Evolutionary conservation across 139 green algal genomes (phyloP).

Genomic region (Bryopsis sp.): DNA sequence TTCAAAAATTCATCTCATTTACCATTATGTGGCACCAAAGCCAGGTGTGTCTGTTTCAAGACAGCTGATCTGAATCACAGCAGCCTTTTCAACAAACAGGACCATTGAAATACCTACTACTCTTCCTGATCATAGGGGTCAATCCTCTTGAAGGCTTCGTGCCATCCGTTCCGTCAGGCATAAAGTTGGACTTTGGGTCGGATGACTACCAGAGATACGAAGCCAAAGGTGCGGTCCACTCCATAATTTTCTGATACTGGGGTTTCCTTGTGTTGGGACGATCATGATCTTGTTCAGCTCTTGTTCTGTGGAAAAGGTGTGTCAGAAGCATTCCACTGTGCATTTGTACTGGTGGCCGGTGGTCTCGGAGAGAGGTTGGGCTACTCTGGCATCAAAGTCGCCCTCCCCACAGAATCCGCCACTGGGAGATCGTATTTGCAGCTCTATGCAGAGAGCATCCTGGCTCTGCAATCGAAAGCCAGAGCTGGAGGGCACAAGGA

Average conservation of each 20-base stretch:
- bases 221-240: slow-evolving; percentile 12
- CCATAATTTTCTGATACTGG: background rate
- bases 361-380: slow-evolving; percentile 93
- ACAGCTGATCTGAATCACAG: no score
- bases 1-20: no score
- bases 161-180: slow-evolving; percentile 76
- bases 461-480: slow-evolving; percentile 68
- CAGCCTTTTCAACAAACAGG: background rate
- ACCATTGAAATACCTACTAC: background rate
- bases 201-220: slow-evolving; percentile 56
- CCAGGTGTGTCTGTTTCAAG: no score
- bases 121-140: slow-evolving; percentile 36
- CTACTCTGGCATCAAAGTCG: slow-evolving; percentile 66
- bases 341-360: slow-evolving; percentile 96
- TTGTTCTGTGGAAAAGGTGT: slow-evolving; percentile 29
- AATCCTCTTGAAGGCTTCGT: slow-evolving; percentile 92
- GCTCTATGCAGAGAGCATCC: slow-evolving; percentile 82
- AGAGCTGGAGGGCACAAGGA: slow-evolving; percentile 19
- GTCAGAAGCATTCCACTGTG: slow-evolving; percentile 35
- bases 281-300: slow-evolving; percentile 11
- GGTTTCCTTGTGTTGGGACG: background rate
- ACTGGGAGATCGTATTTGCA: slow-evolving; percentile 77
- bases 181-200: slow-evolving; percentile 68
- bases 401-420: slow-evolving; percentile 72
- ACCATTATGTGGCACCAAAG: no score